Evolutionary conservation across 768 basidiomycete genomes (phyloP), one percentile per base, ranked within the genome.

Genomic region (Pulveroboletus ravenelii): DNA sequence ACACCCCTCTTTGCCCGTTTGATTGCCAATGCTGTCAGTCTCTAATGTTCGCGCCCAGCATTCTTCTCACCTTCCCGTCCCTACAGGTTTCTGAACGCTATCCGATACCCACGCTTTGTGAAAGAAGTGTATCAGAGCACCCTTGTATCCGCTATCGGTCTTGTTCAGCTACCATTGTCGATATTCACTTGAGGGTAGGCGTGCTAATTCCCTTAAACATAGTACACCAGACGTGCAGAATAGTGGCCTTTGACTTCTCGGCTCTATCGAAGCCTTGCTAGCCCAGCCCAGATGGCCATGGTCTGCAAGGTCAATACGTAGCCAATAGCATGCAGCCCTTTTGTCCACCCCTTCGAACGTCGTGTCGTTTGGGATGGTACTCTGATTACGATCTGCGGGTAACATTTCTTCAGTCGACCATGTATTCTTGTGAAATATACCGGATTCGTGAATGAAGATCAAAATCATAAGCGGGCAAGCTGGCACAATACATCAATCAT

Each of bases 1-100:
- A 88, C 65, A 91, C 90, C 0, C 79, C 87, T 3, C 66, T 87
- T 36, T 93, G 90, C 71, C 91, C 91, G 6, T 93, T 93, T 62
- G 91, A 93, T 65, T 93, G 91, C 66, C 75, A 88, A 34, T 93
- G 91, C 60, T 93, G 91, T 90, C 60, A 70, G 88, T 74, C 41
- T 20, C 35, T 32, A 34, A n/a, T 34, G 20, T 37, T 17, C 8
- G 12, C 15, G 6, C 3, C n/a, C 20, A 12, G 3, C 12, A 9
- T 23, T 41, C 27, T 30, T 32, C 45, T 51, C n/a, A 37, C 32
- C 12, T 40, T 30, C 38, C 20, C 29, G n/a, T 41, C 18, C 30
- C 15, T 25, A 12, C 53, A 68, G 67, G 67, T 52, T 68, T 67
- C 39, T 68, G 49, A 67, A 42, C 15, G 10, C 17, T 12, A 25